Evolutionary conservation across 805 yeast genomes (phyloP), one percentile per base, ranked within the genome.

Genomic region (Starmerella bombi): DNA sequence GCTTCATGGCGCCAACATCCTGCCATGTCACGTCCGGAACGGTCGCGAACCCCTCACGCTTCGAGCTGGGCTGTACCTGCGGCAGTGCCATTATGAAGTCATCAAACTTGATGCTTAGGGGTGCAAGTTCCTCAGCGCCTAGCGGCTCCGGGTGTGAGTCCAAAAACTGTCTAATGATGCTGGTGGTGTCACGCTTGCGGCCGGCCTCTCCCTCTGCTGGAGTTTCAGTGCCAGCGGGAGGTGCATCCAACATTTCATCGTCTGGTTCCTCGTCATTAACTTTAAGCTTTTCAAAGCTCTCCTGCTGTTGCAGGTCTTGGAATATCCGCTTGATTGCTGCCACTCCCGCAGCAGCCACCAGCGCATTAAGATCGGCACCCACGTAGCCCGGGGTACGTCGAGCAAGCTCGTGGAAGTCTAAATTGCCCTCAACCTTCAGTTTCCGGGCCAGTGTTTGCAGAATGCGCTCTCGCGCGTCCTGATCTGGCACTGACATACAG

Each of bases 1-100:
- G 69, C 6, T 73, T 62, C 45, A 91, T 66, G 0, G 97, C 98
- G 48, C 98, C 98, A 27, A 91, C 94, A 56, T 79, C 80, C 5
- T 77, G 72, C 98, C 98, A 91, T 5, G 93, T 76, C 3, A 91
- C 95, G 58, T 91, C 97, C 0, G 98, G 98, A 10, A 91, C 93
- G 0, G 97, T 91, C 0, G 98, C 96, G 62, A 91, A 91, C 0
- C 98, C 98, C 66, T 91, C 98, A 59, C 98, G 77, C 56, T 86
- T 88, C 1, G 96, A 94, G 0, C 96, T 83, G 9, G 98, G 98
- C 62, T 91, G 98, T 34, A 91, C 80, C 0, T 86, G 75, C 2
- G 97, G 96, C 30, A 91, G 62, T 1, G 97, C 97, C 9, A 72
- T 67, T 27, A 80, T 48, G 57, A 91, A 91, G 58, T 91, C 98